These are phyloP conservation scores for Lachnum nothofagi DNA, from an alignment of 2,329 filamentous ascomycete genomes.

Conservation along the genomic window DNA sequence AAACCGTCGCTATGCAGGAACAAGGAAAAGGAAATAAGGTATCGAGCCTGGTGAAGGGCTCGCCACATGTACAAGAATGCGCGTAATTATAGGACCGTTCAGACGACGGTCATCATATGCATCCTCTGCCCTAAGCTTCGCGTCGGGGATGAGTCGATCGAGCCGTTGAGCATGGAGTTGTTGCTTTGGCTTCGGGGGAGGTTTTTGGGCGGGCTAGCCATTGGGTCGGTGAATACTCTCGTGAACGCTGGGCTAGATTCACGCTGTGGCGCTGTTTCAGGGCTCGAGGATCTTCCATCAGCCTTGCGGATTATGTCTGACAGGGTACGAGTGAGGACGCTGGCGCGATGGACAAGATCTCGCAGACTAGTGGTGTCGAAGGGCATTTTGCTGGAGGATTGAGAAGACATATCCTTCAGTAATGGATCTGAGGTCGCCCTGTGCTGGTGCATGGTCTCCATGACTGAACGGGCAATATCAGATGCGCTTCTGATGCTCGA, in stretches of 20 bases:
- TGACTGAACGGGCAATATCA: slow-evolving; percentile 53
- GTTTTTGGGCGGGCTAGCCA: slow-evolving; percentile 49
- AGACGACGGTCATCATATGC: slow-evolving; percentile 60
- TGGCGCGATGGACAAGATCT: slow-evolving; percentile 58
- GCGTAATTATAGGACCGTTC: slow-evolving; percentile 15
- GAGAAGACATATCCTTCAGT: slow-evolving; percentile 25
- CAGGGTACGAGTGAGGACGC: slow-evolving; percentile 53
- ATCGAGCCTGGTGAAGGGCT: too few species aligned
- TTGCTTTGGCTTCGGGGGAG: slow-evolving; percentile 49
- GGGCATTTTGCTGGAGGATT: slow-evolving; percentile 48
- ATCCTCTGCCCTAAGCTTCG: slow-evolving; percentile 49
- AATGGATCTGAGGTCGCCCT: slow-evolving; percentile 40
- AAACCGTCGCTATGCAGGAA: slow-evolving; percentile 40
- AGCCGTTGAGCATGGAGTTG: slow-evolving; percentile 47
- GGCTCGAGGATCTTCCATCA: slow-evolving; percentile 54
- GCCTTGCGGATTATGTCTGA: slow-evolving; percentile 56
- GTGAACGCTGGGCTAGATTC: slow-evolving; percentile 65
- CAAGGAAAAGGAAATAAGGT: slow-evolving; percentile 23
- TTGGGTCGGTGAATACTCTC: slow-evolving; percentile 59
- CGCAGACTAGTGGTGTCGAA: slow-evolving; percentile 67
- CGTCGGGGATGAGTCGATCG: slow-evolving; percentile 50
- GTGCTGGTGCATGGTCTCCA: slow-evolving; percentile 58
- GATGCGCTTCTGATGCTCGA: slow-evolving; percentile 36
- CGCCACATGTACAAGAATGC: slow-evolving; percentile 27
- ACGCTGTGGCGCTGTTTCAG: slow-evolving; percentile 43